A percentile compares a stretch with the other conserved stretches of the same genome.
Conservation (phyloP, 208 protist species). For the Leishmania gerbilli region DNA sequence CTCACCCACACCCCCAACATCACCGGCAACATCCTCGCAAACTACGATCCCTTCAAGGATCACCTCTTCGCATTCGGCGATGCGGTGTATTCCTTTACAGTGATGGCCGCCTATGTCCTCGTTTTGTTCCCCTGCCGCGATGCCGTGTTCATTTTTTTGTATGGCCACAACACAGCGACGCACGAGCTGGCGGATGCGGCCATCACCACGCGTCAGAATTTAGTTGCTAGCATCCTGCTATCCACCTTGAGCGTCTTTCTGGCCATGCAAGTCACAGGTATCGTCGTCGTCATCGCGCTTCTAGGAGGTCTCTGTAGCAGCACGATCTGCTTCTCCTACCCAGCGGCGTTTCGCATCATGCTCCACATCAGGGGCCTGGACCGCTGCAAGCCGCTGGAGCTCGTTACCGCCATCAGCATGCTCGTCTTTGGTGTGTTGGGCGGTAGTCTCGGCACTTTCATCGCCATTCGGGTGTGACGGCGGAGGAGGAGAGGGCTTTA, state of each 20-base stretch:
- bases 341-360: slow-evolving; percentile 58
- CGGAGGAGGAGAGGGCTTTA: not conserved
- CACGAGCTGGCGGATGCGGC: slow-evolving; percentile 31
- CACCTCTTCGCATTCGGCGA: slow-evolving; percentile 68
- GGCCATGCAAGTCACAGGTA: slow-evolving; percentile 51
- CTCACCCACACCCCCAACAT: slow-evolving; percentile 54
- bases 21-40: slow-evolving; percentile 75
- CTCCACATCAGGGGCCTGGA: slow-evolving; percentile 47
- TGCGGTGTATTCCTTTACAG: slow-evolving; percentile 62
- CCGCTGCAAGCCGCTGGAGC: slow-evolving; percentile 38
- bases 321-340: slow-evolving; percentile 73
- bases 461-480: slow-evolving; percentile 36
- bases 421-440: slow-evolving; percentile 59
- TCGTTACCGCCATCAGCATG: slow-evolving; percentile 38
- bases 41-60: slow-evolving; percentile 68
- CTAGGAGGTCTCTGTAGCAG: slow-evolving; percentile 72
- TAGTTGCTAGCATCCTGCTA: slow-evolving; percentile 63
- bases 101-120: slow-evolving; percentile 69
- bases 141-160: slow-evolving; percentile 78
- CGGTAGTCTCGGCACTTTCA: slow-evolving; percentile 50
- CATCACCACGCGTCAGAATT: slow-evolving; percentile 51
- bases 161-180: slow-evolving; percentile 63
- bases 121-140: slow-evolving; percentile 79
- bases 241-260: slow-evolving; percentile 49
- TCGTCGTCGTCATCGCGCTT: slow-evolving; percentile 69